Base-by-base conservation (phyloP, 2,329 filamentous ascomycete species). In the Pezicula radicicola region DNA sequence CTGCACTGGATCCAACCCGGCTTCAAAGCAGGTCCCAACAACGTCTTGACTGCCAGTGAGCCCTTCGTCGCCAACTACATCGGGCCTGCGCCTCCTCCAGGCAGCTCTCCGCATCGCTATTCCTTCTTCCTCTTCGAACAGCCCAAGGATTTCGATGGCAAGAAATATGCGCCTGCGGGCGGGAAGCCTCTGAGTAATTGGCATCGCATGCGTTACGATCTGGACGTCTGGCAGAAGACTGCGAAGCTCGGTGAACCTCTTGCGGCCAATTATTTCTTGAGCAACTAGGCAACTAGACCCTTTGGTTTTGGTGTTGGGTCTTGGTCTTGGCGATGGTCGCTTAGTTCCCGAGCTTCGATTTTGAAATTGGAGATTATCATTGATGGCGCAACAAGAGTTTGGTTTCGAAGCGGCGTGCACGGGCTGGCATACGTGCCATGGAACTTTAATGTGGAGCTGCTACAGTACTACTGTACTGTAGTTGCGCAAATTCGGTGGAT, bases 91-190 rank as follows among this genome's bases (percentile, higher is more conserved):
- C 76, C 77, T n/a, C 76, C 76, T 12, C 72, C 72, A 1, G 57
- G 64, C 6, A 75, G 73, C 51, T 56, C 66, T 7, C 73, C 77
- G 9, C 76, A 80, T 62, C 73, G 77, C 0, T 80, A 80, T 57
- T 51, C 70, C 4, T 79, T 78, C 58, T 68, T 77, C 52, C 59
- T 79, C 19, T 79, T 73, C 53, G 71, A 77, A 55, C 73, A 79
- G 61, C 75, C 76, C 0, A 61, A 51, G 25, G 66, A 57, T 1
- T 72, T 77, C 42, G 64, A 71, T 16, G 58, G 48, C 6, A 60
- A 56, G 47, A 63, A 59, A 25, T 64, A 69, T 55, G 66, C 66
- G 19, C 67, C 72, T 42, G 54, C 66, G 7, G 60, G 62, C 19
- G 71, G 68, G 0, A 64, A 70, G 51, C 60, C 65, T 1, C n/a